These are phyloP conservation scores for Penicillium verrucosum DNA, from an alignment of 2,329 filamentous ascomycete species.

Conservation along the genomic window DNA sequence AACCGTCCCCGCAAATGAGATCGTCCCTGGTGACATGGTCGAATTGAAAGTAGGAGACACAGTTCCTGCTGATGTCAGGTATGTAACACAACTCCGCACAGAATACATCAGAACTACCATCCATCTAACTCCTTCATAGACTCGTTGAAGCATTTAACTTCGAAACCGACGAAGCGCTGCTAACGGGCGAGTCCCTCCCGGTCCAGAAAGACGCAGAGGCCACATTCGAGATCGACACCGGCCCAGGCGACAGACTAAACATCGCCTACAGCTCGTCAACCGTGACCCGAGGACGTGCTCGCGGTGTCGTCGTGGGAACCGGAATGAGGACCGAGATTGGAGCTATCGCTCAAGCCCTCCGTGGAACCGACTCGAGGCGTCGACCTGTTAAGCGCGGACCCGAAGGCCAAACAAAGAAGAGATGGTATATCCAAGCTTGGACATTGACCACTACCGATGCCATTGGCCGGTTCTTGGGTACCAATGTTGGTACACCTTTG, in stretches of 20 bases:
- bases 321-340: slow-evolving; percentile 63
- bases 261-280: slow-evolving; percentile 62
- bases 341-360: slow-evolving; percentile 62
- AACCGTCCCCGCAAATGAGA: slow-evolving; percentile 55
- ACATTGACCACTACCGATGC: slow-evolving; percentile 55
- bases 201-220: slow-evolving; percentile 52
- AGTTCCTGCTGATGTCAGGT: slow-evolving; percentile 58
- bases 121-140: slow-evolving; percentile 25
- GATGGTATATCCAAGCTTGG: slow-evolving; percentile 53
- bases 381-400: slow-evolving; percentile 53
- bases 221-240: slow-evolving; percentile 50
- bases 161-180: slow-evolving; percentile 66
- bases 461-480: slow-evolving; percentile 62
- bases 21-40: slow-evolving; percentile 62
- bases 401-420: slow-evolving; percentile 50
- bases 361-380: slow-evolving; percentile 54
- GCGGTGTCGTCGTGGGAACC: slow-evolving; percentile 59
- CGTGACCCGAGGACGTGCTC: slow-evolving; percentile 59
- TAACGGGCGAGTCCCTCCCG: slow-evolving; percentile 62
- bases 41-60: slow-evolving; percentile 58
- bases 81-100: slow-evolving; percentile 28
- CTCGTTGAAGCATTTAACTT: slow-evolving; percentile 64
- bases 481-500: slow-evolving; percentile 67
- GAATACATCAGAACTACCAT: background rate
- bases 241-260: slow-evolving; percentile 59